Base-by-base conservation (phyloP, 2,329 filamentous ascomycete genomes). In the Epichloe sylvatica region DNA sequence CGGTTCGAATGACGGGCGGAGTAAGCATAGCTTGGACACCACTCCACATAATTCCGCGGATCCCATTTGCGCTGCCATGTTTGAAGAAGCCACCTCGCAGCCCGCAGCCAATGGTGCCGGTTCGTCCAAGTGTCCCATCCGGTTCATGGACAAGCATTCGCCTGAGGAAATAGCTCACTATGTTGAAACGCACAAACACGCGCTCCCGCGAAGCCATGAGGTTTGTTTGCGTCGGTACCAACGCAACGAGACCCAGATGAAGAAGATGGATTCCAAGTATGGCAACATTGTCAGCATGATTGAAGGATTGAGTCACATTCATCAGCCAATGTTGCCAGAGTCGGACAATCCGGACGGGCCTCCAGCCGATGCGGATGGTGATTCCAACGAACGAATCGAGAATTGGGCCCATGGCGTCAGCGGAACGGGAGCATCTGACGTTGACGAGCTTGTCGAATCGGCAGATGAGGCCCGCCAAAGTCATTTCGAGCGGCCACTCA, bases 251-350 rank as follows among this genome's bases (percentile, higher is more conserved):
- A 78, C 85, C 54, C 86, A 90, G 60, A 86, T 94, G 61, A 81
- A 81, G 56, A 86, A 94, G 66, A 74, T 97, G 49, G 91, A 97
- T 64, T 87, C 87, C 54, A 97, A 96, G 65, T 97, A 96, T 63
- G 89, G 88, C 55, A 91, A 84, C 63, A 72, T 96, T 41, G 88
- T 87, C 57, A 94, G 80, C 67, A 96, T 97, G 91, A 94, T 97
- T 53, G 84, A 92, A 64, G 88, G 88, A 8, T 72, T 97, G 38
- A 86, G 89, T 45, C 78, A 83, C 55, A 87, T 94, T 58, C 91
- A 97, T 62, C 85, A 92, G 62, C 83, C 86, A 5, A 88, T 92
- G 79, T 71, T 96, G 30, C 86, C 86, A 1, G 72, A 76, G 45
- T 59, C 60, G 19, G 75, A 77, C 54, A 70, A 74, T 54, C 69